phyloP scores from a whole-genome alignment of 345 rosid genomes.

The Chamaenerion angustifolium region DNA sequence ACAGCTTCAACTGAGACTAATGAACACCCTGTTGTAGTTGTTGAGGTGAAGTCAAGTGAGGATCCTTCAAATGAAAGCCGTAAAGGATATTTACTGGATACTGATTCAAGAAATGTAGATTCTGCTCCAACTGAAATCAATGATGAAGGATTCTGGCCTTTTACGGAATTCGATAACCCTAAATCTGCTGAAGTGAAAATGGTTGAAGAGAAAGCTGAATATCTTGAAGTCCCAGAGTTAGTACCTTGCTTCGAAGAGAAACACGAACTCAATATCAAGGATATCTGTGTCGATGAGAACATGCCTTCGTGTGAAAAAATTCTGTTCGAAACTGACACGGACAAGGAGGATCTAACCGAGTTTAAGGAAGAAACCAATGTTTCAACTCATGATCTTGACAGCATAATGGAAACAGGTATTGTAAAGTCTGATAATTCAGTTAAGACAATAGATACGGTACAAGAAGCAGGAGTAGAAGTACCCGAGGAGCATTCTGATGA shows the following conservation, averaged over 20 bases:
- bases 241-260: constrained; percentile 55
- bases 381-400: constrained; percentile 9
- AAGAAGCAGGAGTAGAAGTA: background rate
- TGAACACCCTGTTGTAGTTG: background rate
- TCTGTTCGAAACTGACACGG: constrained; percentile 23
- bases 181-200: constrained; percentile 4
- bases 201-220: constrained; percentile 32
- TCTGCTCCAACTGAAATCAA: constrained; percentile 6
- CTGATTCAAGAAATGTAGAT: constrained; percentile 11
- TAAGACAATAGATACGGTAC: background rate
- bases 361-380: constrained; percentile 6
- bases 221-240: constrained; percentile 46
- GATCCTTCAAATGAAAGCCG: constrained; percentile 18
- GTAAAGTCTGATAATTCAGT: background rate
- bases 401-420: background rate
- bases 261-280: constrained; percentile 47
- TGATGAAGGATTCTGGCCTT: constrained; percentile 16
- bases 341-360: background rate
- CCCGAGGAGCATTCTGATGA: background rate
- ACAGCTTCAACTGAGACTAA: constrained; percentile 9
- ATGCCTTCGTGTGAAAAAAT: constrained; percentile 42
- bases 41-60: constrained; percentile 19
- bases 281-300: constrained; percentile 66
- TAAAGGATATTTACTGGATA: constrained; percentile 8
- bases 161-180: constrained; percentile 11